A percentile compares a stretch with the other conserved stretches of the same genome.
Conservation (phyloP, 495 filamentous ascomycete genomes). For the Evernia prunastri region DNA sequence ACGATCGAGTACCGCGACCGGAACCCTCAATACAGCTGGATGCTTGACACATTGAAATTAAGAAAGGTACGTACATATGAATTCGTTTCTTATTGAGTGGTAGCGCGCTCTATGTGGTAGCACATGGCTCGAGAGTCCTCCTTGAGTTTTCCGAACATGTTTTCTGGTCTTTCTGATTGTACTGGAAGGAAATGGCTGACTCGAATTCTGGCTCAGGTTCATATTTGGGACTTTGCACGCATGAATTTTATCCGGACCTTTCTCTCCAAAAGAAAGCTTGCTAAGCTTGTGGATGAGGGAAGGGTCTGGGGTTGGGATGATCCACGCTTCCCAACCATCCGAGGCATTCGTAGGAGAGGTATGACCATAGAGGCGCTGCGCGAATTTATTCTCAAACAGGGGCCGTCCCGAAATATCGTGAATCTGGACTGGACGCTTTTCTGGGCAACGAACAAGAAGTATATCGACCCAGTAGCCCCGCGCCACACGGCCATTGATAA, state of each 20-base stretch:
- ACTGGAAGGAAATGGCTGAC: neutral
- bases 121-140: too few relatives aligned
- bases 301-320: constrained; percentile 92
- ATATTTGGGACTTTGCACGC: constrained; percentile 96
- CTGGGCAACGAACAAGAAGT: constrained; percentile 94
- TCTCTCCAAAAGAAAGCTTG: constrained; percentile 90
- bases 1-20: constrained; percentile 97
- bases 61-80: constrained; percentile 51
- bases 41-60: constrained; percentile 76
- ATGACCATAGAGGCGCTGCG: constrained; percentile 85
- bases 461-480: constrained; percentile 81
- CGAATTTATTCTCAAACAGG: constrained; percentile 90
- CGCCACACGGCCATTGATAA: constrained; percentile 75
- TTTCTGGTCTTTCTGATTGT: neutral
- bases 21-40: constrained; percentile 96
- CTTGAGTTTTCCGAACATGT: neutral
- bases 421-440: constrained; percentile 87
- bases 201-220: constrained; percentile 19
- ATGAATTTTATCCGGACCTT: constrained; percentile 93
- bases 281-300: constrained; percentile 82
- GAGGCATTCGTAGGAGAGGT: constrained; percentile 79
- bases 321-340: constrained; percentile 88
- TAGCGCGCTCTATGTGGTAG: neutral
- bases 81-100: neutral
- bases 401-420: constrained; percentile 79